Evolutionary conservation across 345 rosid genomes (phyloP), one percentile per base, ranked within the genome.

Genomic region (Populus pruinosa): DNA sequence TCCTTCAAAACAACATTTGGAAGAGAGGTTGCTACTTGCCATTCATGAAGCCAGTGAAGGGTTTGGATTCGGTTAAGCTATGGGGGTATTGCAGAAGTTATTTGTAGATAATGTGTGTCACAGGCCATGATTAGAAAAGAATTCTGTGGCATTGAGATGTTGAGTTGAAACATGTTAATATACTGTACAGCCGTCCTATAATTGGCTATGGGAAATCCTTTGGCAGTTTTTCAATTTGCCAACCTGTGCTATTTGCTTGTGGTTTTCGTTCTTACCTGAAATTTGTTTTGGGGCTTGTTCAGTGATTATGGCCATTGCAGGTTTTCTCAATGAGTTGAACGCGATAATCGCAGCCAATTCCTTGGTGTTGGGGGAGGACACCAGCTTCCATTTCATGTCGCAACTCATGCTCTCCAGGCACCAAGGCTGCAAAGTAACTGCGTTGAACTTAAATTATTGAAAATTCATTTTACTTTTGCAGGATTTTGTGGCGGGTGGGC

Each of bases 1-100:
- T 82, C 99, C 99, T 10, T 90, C 97, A 1, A 95, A 92, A 78
- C 88, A 95, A 71, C 97, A 91, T 82, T 82, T 95, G 59, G 94
- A 93, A 67, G 98, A 95, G 85, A 90, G 99, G 81, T 83, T 95
- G 78, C 80, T 93, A 77, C 97, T 95, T 29, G 99, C 99, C 1
- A 95, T 95, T 81, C 99, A 95, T 36, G 99, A 95, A 86, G 99
- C 86, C 56, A 95, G 83, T 17, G 99, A 95, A 86, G 99, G 99
- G 6, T 95, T 95, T 68, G 99, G 99, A 59, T 95, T 95, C 35
- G 98, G 98, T 73, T 95, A 79, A 87, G 38, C 6, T 66, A 27
- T 62, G 72, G 1, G 56, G 77, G 71, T 55, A 8, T 66, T 85
- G 87, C 85, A 87, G 86, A 85, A 41, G 47, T 41, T 47, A 88